Evolutionary conservation across 2,329 filamentous ascomycete genomes (phyloP), one percentile per base, ranked within the genome.

Genomic region (Aureobasidium namibiae): DNA sequence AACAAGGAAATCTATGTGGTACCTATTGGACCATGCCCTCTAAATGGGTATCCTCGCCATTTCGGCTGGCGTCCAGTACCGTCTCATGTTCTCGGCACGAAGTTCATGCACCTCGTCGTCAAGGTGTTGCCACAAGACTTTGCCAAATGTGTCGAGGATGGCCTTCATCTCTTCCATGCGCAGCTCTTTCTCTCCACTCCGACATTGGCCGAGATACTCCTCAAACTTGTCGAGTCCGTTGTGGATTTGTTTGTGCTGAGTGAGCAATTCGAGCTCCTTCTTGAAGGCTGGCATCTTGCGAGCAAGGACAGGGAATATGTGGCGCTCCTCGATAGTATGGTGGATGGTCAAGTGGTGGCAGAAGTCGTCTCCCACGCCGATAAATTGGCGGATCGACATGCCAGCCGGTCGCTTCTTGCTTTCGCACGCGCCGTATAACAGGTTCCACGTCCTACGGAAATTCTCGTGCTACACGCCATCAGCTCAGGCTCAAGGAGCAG

Each of bases 31-130:
- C 29, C 18, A 45, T 44, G 33, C 53, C 13, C 24, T 49, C 67
- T 65, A 91, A 76, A 91, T 89, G 0, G 82, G 84, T 75, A 94
- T 79, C 54, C 75, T 73, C 70, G 73, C 76, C 72, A 96, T 85
- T 78, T 96, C 91, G 48, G 89, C 83, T 61, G 84, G 65, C 0
- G 79, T 87, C 89, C 89, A 96, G 72, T 88, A 91, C 72, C 79
- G 83, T 65, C 89, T 80, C 91, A 96, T 95, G 70, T 92, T 95
- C 72, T 94, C 88, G 45, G 90, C 90, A 2, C 86, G 83, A 33
- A 96, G 72, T 64, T 88, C 82, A 71, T 79, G 76, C 8, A 96
- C 90, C 78, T 96, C 91, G 66, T 92, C 86, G 67, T 94, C 89
- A 61, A 96, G 75, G 78, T 96, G 91, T 67, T 76, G 77, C 88